These are phyloP conservation scores for Calamus simplicifolius DNA, from an alignment of 176 grass and related monocot species.

Conservation along the genomic window DNA sequence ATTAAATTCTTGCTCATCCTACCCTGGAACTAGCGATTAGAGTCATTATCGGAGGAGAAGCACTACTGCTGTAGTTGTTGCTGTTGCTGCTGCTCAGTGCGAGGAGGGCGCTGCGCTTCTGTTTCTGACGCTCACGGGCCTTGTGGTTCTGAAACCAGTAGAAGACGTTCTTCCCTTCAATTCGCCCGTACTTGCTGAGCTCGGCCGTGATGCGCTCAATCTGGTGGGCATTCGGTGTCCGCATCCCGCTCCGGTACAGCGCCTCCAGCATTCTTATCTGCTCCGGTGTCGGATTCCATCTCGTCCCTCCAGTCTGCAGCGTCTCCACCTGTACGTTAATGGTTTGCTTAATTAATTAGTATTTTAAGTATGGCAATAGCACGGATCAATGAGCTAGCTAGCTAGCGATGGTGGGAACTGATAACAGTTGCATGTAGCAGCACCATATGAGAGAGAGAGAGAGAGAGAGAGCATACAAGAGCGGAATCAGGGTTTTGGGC, in stretches of 20 bases:
- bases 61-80: no score
- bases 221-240: conserved; percentile 67
- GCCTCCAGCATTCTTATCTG: conserved; percentile 87
- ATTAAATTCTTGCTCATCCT: no score
- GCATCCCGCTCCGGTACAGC: conserved; percentile 74
- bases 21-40: no score
- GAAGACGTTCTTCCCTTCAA: conserved; percentile 96
- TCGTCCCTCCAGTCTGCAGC: conserved; percentile 38
- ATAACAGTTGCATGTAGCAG: no score
- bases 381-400: no score
- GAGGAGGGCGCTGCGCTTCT: conserved; percentile 81
- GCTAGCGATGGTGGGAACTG: no score
- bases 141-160: conserved; percentile 99
- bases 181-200: conserved; percentile 60
- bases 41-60: no score
- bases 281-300: conserved; percentile 83
- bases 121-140: conserved; percentile 87
- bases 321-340: conserved; percentile 48
- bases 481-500: conserved; percentile 3
- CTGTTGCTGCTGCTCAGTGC: conserved; percentile 16
- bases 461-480: conserved; percentile 13
- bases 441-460: no score
- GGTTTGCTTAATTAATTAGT: no score
- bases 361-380: no score
- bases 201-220: conserved; percentile 84